Percentiles rank a stretch among this genome's conserved stretches.
phyloP scores from a whole-genome alignment of 2,329 filamentous ascomycete genomes.

The Botryosphaeria agaves region DNA sequence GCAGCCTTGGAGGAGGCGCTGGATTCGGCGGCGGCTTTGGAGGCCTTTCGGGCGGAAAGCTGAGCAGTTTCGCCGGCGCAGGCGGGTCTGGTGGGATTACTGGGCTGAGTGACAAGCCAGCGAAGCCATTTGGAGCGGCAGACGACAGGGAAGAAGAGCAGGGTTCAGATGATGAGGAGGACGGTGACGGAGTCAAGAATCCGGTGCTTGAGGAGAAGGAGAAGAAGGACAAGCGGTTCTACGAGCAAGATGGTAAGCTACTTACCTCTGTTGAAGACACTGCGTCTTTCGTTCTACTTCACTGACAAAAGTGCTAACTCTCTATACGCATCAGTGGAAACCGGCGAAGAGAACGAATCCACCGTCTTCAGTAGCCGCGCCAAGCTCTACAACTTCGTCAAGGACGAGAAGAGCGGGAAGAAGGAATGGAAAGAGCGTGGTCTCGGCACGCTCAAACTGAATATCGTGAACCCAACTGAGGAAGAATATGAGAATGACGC shows the following conservation, averaged over 20 bases:
- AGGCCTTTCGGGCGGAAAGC: slow-evolving; percentile 20
- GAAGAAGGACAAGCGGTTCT: slow-evolving; percentile 43
- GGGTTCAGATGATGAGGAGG: slow-evolving; percentile 32
- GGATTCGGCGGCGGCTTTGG: slow-evolving; percentile 23
- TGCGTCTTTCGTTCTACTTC: too few relatives aligned
- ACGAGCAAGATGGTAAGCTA: slow-evolving; percentile 48
- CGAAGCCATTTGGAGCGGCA: slow-evolving; percentile 62
- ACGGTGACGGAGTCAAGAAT: slow-evolving; percentile 23
- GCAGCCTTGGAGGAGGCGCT: slow-evolving; percentile 22
- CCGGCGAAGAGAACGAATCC: slow-evolving; percentile 70
- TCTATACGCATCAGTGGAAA: slow-evolving; percentile 52
- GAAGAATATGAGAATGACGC: slow-evolving; percentile 36
- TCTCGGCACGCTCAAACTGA: slow-evolving; percentile 68
- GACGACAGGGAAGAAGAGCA: slow-evolving; percentile 38
- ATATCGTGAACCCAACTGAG: slow-evolving; percentile 44
- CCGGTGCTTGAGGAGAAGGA: slow-evolving; percentile 35
- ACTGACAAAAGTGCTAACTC: too few relatives aligned
- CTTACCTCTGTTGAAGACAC: neutral
- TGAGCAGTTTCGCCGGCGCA: slow-evolving; percentile 55
- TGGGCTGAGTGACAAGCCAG: slow-evolving; percentile 38
- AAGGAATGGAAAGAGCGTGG: slow-evolving; percentile 83
- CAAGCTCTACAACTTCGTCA: slow-evolving; percentile 69
- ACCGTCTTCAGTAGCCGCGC: slow-evolving; percentile 61
- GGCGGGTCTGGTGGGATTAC: slow-evolving; percentile 27
- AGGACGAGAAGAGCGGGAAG: slow-evolving; percentile 26